Percentiles rank a stretch among this genome's conserved stretches.
Evolutionary conservation across 306 rosid species (phyloP).

Genomic region (Delonix regia): DNA sequence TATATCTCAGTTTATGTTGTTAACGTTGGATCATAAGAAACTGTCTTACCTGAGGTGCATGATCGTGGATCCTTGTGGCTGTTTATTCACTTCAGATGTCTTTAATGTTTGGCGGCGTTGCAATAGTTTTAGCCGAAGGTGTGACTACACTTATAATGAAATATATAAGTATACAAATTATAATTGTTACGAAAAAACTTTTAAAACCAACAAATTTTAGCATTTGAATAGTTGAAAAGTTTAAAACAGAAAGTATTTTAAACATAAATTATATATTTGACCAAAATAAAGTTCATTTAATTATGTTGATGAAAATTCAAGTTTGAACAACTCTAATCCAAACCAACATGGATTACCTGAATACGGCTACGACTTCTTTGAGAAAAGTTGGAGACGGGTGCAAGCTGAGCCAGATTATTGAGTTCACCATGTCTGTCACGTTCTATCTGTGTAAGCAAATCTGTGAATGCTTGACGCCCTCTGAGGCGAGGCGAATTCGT

Average conservation of each 20-base stretch:
- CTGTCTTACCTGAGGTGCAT: slow-evolving; percentile 67
- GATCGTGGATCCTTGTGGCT: slow-evolving; percentile 56
- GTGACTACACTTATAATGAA: slow-evolving; percentile 52
- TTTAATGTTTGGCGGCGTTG: slow-evolving; percentile 49
- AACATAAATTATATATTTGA: too few species aligned
- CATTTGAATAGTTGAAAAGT: too few species aligned
- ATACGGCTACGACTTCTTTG: slow-evolving; percentile 85
- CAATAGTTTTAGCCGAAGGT: slow-evolving; percentile 64
- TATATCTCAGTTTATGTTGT: too few species aligned
- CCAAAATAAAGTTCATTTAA: too few species aligned
- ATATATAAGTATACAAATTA: neutral
- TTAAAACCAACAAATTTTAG: too few species aligned
- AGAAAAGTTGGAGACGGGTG: slow-evolving; percentile 70
- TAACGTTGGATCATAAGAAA: neutral
- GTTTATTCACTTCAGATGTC: slow-evolving; percentile 40
- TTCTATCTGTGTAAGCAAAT: slow-evolving; percentile 72
- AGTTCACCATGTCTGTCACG: slow-evolving; percentile 74
- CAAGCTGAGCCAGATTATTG: slow-evolving; percentile 48
- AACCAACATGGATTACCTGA: slow-evolving; percentile 81
- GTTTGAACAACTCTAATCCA: too few species aligned
- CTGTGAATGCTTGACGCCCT: slow-evolving; percentile 77
- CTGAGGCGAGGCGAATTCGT: slow-evolving; percentile 51
- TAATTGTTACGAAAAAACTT: too few species aligned
- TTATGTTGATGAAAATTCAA: too few species aligned
- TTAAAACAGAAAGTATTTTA: too few species aligned